Base-by-base conservation (phyloP, 495 filamentous ascomycete genomes). In the Annulohypoxylon maeteangense region DNA sequence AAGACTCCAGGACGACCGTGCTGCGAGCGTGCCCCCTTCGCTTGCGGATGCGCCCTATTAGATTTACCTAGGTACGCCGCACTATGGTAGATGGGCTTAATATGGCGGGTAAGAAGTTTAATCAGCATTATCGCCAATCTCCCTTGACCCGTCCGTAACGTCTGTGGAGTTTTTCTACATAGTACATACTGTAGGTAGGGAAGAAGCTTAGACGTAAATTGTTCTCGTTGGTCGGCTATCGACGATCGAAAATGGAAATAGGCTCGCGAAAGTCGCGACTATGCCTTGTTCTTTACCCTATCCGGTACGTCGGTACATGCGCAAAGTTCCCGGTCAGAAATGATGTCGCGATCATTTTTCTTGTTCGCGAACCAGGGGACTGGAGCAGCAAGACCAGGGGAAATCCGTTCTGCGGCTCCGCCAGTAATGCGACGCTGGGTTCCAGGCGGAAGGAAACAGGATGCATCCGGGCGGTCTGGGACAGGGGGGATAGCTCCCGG, bases 381-480 rank as follows among this genome's bases (percentile, higher is more conserved):
- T 54, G 57, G 58, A 42, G 34, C 14, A 0, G 11, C 12, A 36
- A n/a, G 38, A 16, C 22, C 54, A 50, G 40, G 55, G 55, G 16
- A 22, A 27, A 5, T 22, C 5, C 36, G 36, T 16, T 55, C 44
- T 69, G 66, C 66, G 66, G 59, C 50, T 57, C 66, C 66, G 58
- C 50, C 42, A 34, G 36, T 58, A 47, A 63, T 62, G 57, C 12
- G 11, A 62, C 66, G 29, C 47, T 48, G 62, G 27, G 27, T 65
- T 34, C 61, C 68, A 48, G 31, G 68, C 68, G 68, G 68, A 65
- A 70, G 68, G 55, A 48, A 60, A 16, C 22, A n/a, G 61, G 23
- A 47, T 55, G 67, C 61, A 32, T 65, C 45, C 67, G 60, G 54
- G 32, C 6, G 22, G 36, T 16, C 31, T 47, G 51, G 27, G 29